phyloP scores from a whole-genome alignment of 345 rosid species.

The Euphorbia peplus region DNA sequence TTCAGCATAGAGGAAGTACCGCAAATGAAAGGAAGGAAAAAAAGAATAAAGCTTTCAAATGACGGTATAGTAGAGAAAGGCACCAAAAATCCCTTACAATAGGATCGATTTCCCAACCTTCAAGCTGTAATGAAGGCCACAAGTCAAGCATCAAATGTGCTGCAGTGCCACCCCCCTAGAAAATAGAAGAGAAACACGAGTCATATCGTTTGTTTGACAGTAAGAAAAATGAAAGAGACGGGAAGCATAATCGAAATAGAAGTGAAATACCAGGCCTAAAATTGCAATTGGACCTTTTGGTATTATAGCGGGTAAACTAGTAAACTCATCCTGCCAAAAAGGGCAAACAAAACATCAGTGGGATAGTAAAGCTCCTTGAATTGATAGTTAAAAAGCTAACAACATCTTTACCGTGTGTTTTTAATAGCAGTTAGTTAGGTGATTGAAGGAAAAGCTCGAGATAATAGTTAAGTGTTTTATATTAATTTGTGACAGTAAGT shows the following conservation, averaged over 20 bases:
- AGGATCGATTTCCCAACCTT: constrained; percentile 78
- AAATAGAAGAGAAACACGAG: constrained; percentile 2
- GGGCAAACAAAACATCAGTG: background rate
- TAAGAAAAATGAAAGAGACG: background rate
- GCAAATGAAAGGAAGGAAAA: background rate
- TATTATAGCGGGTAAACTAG: constrained; percentile 61
- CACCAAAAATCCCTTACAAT: constrained; percentile 42
- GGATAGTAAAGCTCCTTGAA: background rate
- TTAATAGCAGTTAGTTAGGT: no score
- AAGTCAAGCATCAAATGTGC: constrained; percentile 74
- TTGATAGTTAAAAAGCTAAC: no score
- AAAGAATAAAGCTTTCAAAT: background rate
- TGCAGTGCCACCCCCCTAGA: constrained; percentile 87
- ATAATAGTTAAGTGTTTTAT: no score
- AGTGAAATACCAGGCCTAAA: constrained; percentile 60
- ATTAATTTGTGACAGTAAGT: no score
- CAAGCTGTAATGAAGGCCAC: constrained; percentile 71
- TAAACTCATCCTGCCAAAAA: constrained; percentile 66
- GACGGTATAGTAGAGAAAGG: background rate
- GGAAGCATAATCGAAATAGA: background rate
- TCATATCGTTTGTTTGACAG: background rate
- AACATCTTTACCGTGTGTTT: no score
- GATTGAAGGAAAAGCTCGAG: no score
- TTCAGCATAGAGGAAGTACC: background rate
- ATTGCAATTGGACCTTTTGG: constrained; percentile 77